Conservation (phyloP, 257 asterid genomes). For the Cinchona pubescens region DNA sequence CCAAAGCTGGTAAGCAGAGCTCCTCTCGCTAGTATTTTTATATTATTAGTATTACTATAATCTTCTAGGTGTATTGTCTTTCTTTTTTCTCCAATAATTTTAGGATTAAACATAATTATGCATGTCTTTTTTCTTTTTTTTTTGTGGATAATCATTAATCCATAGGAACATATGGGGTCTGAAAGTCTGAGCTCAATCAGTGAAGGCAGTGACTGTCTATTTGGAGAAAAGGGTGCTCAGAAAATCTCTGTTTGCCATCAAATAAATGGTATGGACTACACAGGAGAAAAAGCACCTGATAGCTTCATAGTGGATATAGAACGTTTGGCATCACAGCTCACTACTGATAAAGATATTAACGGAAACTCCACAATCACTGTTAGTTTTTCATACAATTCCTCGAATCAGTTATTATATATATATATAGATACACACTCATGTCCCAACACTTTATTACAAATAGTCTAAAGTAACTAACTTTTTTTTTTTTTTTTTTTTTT, state of each 20-base stretch:
- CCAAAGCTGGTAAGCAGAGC: constrained; percentile 33
- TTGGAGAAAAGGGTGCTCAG: constrained; percentile 36
- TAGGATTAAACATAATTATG: background rate
- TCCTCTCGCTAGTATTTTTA: background rate
- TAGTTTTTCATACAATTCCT: constrained; percentile 17
- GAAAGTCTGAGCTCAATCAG: constrained; percentile 24
- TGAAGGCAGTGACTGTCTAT: constrained; percentile 28
- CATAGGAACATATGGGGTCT: constrained; percentile 39
- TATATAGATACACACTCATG: no score
- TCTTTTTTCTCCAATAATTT: background rate
- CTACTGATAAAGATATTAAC: constrained; percentile 40
- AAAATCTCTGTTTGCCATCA: constrained; percentile 37
- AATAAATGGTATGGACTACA: constrained; percentile 17
- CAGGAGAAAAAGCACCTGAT: constrained; percentile 31
- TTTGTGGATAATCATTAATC: constrained; percentile 7
- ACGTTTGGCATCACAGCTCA: constrained; percentile 41
- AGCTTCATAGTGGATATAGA: constrained; percentile 73
- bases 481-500: background rate
- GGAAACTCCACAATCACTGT: constrained; percentile 66
- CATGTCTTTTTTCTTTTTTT: background rate
- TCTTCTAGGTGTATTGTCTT: no score
- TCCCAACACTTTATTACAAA: no score
- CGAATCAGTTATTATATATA: no score
- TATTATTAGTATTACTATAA: no score
- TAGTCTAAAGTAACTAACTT: no score